A percentile compares a stretch with the other conserved stretches of the same genome.
Conservation (phyloP, 2,329 filamentous ascomycete genomes). For the Cercospora sp. region DNA sequence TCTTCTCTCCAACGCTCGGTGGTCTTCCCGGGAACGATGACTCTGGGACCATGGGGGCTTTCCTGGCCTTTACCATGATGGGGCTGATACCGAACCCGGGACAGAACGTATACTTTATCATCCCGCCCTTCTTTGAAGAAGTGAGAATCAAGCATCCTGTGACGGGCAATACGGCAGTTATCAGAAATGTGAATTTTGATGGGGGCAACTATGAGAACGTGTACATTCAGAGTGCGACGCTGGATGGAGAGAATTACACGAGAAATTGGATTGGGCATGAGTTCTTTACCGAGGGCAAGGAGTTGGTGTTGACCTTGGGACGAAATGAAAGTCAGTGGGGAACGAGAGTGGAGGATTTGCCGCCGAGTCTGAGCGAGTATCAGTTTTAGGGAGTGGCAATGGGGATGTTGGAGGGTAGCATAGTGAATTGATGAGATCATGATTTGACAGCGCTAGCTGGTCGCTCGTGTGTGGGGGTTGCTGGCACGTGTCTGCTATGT, state of each 20-base stretch:
- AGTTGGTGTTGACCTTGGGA: constrained; percentile 41
- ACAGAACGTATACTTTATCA: constrained; percentile 45
- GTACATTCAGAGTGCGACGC: constrained; percentile 42
- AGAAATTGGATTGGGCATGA: constrained; percentile 46
- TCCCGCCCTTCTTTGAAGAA: constrained; percentile 44
- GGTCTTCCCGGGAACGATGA: constrained; percentile 39
- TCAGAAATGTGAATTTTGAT: constrained; percentile 44
- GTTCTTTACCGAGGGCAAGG: constrained; percentile 44
- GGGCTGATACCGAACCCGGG: constrained; percentile 40
- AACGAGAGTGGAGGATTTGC: constrained; percentile 34
- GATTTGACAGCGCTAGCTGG: too few relatives aligned
- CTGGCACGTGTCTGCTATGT: too few relatives aligned
- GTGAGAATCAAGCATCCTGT: constrained; percentile 39
- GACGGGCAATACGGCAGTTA: constrained; percentile 42
- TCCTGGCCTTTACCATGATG: constrained; percentile 44
- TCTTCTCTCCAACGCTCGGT: constrained; percentile 40
- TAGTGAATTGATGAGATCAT: not conserved
- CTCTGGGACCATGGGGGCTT: constrained; percentile 44
- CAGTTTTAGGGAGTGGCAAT: constrained; percentile 15
- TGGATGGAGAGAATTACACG: constrained; percentile 42
- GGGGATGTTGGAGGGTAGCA: not conserved
- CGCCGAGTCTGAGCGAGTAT: constrained; percentile 32
- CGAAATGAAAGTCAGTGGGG: constrained; percentile 41
- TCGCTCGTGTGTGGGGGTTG: not conserved
- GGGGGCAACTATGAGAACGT: constrained; percentile 33